Evolutionary conservation across 2,329 filamentous ascomycete species (phyloP).

Genomic region (Sclerotinia subarctica): DNA sequence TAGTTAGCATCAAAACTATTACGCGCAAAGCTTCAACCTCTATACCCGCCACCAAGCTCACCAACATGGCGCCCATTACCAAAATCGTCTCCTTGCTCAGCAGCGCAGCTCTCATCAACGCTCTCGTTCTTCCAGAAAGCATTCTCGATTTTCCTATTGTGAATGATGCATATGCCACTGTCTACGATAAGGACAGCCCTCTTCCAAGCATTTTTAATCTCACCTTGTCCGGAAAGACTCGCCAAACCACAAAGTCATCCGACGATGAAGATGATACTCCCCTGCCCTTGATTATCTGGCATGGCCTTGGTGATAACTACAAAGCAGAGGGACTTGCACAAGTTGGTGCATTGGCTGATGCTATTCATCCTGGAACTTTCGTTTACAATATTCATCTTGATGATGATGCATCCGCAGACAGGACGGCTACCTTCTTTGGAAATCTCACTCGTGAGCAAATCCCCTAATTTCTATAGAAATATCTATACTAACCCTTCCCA

Average conservation of each 20-base stretch:
- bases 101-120: conserved; percentile 24
- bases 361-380: conserved; percentile 76
- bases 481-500: neutral
- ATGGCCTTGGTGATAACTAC: conserved; percentile 75
- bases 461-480: accelerated
- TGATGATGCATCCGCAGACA: conserved; percentile 62
- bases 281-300: conserved; percentile 91
- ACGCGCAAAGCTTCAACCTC: neutral
- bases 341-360: conserved; percentile 68
- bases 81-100: conserved; percentile 27
- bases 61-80: conserved; percentile 28
- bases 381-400: conserved; percentile 75
- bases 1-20: neutral
- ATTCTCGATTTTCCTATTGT: conserved; percentile 8
- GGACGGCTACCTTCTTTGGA: conserved; percentile 83
- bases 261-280: conserved; percentile 56
- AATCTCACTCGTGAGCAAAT: conserved; percentile 59
- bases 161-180: neutral
- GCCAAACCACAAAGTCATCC: conserved; percentile 6
- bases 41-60: conserved; percentile 12
- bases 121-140: conserved; percentile 24
- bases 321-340: conserved; percentile 69
- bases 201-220: conserved; percentile 19
- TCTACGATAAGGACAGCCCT: conserved; percentile 11
- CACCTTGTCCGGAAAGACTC: conserved; percentile 16